Conservation (phyloP, 2,329 filamentous ascomycete genomes). For the Diaporthe nobilis region DNA sequence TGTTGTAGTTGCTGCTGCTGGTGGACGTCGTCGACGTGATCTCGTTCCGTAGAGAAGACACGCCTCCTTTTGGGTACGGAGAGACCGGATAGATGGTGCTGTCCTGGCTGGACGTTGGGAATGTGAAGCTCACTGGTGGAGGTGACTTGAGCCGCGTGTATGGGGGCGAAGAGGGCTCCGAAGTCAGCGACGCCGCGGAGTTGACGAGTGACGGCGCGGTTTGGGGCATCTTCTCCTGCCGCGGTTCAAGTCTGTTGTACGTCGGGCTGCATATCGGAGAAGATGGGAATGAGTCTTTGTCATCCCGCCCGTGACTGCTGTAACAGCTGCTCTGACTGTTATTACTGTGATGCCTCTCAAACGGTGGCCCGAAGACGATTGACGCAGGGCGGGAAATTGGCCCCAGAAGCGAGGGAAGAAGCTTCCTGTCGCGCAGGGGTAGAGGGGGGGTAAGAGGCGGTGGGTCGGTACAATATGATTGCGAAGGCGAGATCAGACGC, state of each 20-base stretch:
- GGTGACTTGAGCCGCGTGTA: conserved; percentile 42
- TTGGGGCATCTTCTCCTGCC: conserved; percentile 48
- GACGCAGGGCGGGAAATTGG: conserved; percentile 36
- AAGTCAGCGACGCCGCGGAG: conserved; percentile 20
- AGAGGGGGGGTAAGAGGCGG: conserved; percentile 60
- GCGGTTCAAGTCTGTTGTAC: conserved; percentile 53
- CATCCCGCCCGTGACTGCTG: conserved; percentile 35
- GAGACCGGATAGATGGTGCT: conserved; percentile 20
- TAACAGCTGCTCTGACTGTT: conserved; percentile 34
- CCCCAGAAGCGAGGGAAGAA: conserved; percentile 56
- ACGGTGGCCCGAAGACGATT: conserved; percentile 40
- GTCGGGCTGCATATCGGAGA: conserved; percentile 56
- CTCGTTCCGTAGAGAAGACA: conserved; percentile 48
- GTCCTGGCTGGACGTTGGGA: conserved; percentile 39
- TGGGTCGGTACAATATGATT: conserved; percentile 47
- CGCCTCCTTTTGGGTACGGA: conserved; percentile 32
- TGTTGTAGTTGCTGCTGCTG: conserved; percentile 39
- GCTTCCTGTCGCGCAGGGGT: conserved; percentile 62
- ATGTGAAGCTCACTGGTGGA: conserved; percentile 42
- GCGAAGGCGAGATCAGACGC: conserved; percentile 57
- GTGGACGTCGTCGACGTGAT: conserved; percentile 41
- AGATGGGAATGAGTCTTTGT: conserved; percentile 50
- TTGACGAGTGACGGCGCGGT: not conserved
- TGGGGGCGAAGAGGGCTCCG: conserved; percentile 20
- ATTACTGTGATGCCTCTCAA: conserved; percentile 35